Evolutionary conservation across 148 eudicot species (phyloP).

Genomic region (Diospyros kaki): DNA sequence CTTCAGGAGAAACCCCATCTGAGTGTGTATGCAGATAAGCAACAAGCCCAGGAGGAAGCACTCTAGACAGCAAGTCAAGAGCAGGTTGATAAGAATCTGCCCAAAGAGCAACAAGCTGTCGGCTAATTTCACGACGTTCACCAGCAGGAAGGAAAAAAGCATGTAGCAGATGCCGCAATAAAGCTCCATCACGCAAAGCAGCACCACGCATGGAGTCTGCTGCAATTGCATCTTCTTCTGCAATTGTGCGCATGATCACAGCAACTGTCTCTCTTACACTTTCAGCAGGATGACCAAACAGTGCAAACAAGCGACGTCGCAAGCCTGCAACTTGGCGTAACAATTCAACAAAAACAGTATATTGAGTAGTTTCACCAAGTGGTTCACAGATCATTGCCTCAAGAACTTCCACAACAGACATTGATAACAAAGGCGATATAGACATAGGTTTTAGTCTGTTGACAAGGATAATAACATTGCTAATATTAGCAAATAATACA

Average conservation of each 20-base stretch:
- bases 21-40: slow-evolving; percentile 87
- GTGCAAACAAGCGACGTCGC: slow-evolving; percentile 81
- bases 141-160: slow-evolving; percentile 89
- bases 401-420: slow-evolving; percentile 89
- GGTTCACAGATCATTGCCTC: slow-evolving; percentile 99
- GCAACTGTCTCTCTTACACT: slow-evolving; percentile 96
- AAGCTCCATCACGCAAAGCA: slow-evolving; percentile 97
- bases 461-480: slow-evolving; percentile 65
- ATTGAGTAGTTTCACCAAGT: slow-evolving; percentile 95
- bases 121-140: slow-evolving; percentile 89
- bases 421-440: slow-evolving; percentile 87
- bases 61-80: slow-evolving; percentile 80
- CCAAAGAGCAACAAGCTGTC: slow-evolving; percentile 99
- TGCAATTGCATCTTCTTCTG: slow-evolving; percentile 99
- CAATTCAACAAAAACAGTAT: slow-evolving; percentile 87
- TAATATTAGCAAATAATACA: slow-evolving; percentile 75
- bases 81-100: slow-evolving; percentile 99
- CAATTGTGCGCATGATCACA: slow-evolving; percentile 95
- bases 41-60: slow-evolving; percentile 97
- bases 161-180: slow-evolving; percentile 82
- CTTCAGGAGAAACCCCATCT: slow-evolving; percentile 52
- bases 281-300: slow-evolving; percentile 97
- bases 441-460: slow-evolving; percentile 90
- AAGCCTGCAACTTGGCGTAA: slow-evolving; percentile 93
- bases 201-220: slow-evolving; percentile 99